Evolutionary conservation across 169 alveolate species (phyloP).

Genomic region (Fabrea salina): DNA sequence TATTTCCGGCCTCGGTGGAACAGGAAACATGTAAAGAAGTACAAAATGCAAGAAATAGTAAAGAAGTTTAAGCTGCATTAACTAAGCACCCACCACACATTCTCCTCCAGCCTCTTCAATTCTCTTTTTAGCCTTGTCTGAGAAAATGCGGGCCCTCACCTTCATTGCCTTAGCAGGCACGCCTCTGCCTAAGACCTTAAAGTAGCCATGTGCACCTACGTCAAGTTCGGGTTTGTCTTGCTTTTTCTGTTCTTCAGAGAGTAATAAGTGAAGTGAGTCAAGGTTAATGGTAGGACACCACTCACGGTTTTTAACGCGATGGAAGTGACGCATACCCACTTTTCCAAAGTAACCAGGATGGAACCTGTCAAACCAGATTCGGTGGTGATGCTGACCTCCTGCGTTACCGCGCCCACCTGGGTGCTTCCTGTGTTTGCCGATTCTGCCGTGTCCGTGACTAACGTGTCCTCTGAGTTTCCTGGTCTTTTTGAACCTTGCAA

Average conservation of each 20-base stretch:
- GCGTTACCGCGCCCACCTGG: constrained; percentile 99
- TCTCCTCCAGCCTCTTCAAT: constrained; percentile 97
- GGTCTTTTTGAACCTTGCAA: constrained; percentile 90
- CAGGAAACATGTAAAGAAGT: too few species aligned
- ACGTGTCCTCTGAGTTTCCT: constrained; percentile 99
- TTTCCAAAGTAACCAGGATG: constrained; percentile 99
- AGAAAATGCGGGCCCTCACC: constrained; percentile 97
- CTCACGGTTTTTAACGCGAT: constrained; percentile 71
- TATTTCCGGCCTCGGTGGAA: too few species aligned
- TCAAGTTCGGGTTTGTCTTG: constrained; percentile 89
- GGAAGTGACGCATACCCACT: constrained; percentile 98
- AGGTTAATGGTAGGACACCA: constrained; percentile 73
- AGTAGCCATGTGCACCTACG: constrained; percentile 95
- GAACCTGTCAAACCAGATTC: constrained; percentile 93
- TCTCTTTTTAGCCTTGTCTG: constrained; percentile 96
- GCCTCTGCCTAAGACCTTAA: constrained; percentile 98
- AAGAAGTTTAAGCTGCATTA: too few species aligned
- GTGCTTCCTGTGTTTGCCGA: constrained; percentile 99
- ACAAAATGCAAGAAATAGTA: too few species aligned
- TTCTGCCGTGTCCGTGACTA: constrained; percentile 98
- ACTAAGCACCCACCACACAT: constrained; percentile 88
- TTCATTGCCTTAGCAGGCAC: constrained; percentile 92
- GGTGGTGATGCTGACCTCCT: constrained; percentile 96
- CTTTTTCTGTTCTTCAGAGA: constrained; percentile 53
- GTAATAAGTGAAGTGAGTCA: constrained; percentile 70